phyloP scores from a whole-genome alignment of 2,329 filamentous ascomycete genomes.

The Setomelanomma holmii region DNA sequence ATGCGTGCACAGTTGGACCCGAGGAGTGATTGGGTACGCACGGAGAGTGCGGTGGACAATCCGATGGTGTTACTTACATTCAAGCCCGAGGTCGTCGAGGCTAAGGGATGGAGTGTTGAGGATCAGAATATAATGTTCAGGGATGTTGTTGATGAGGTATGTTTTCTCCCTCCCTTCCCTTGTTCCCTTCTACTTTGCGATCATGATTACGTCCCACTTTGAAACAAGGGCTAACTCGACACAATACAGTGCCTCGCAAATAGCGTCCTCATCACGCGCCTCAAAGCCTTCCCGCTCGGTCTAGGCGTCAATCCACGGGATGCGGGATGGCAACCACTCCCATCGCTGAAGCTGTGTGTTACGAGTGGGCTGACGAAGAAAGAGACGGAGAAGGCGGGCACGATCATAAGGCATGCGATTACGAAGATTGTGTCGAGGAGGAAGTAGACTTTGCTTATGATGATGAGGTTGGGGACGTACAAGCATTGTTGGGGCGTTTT shows the following conservation, averaged over 20 bases:
- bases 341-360: constrained; percentile 89
- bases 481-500: no score
- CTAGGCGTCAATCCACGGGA: constrained; percentile 71
- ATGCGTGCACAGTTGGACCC: constrained; percentile 91
- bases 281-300: constrained; percentile 74
- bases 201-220: neutral
- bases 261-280: constrained; percentile 84
- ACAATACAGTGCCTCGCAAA: constrained; percentile 76
- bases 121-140: constrained; percentile 87
- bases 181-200: neutral
- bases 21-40: constrained; percentile 89
- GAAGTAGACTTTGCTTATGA: no score
- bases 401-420: constrained; percentile 86
- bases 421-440: constrained; percentile 81
- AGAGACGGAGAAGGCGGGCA: constrained; percentile 93
- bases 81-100: constrained; percentile 80
- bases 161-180: constrained; percentile 33
- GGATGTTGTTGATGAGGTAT: constrained; percentile 95
- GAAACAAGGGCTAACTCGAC: constrained; percentile 26
- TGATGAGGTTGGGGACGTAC: no score
- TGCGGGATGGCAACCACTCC: constrained; percentile 70
- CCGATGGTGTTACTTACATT: constrained; percentile 84
- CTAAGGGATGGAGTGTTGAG: constrained; percentile 69
- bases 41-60: constrained; percentile 82
- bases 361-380: constrained; percentile 89